Conservation (phyloP, 768 basidiomycete genomes). For the Calvatia gigantea region DNA sequence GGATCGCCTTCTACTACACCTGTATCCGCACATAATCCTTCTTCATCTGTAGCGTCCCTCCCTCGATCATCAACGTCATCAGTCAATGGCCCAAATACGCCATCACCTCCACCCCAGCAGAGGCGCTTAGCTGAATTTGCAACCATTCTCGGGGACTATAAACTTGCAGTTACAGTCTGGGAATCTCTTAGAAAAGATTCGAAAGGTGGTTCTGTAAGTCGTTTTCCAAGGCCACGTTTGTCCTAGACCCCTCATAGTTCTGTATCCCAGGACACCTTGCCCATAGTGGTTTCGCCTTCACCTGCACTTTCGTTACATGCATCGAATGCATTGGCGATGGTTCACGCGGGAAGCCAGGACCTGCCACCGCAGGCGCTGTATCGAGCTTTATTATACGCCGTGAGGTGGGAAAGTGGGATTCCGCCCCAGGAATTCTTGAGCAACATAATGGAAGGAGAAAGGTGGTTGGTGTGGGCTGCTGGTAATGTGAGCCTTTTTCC, state of each 20-base stretch:
- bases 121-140: slow-evolving; percentile 95
- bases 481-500: slow-evolving; percentile 57
- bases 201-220: slow-evolving; percentile 79
- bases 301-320: slow-evolving; percentile 58
- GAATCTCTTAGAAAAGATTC: slow-evolving; percentile 84
- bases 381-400: slow-evolving; percentile 63
- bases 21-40: slow-evolving; percentile 32
- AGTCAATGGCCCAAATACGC: slow-evolving; percentile 19
- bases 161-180: slow-evolving; percentile 80
- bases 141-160: slow-evolving; percentile 87
- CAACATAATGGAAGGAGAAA: slow-evolving; percentile 64
- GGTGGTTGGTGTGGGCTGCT: slow-evolving; percentile 86
- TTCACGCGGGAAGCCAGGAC: slow-evolving; percentile 44
- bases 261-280: slow-evolving; percentile 70
- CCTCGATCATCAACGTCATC: slow-evolving; percentile 33
- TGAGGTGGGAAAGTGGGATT: slow-evolving; percentile 77
- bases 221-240: not conserved
- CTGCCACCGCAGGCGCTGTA: slow-evolving; percentile 61
- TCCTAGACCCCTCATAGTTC: not conserved
- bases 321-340: slow-evolving; percentile 50
- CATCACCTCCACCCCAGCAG: slow-evolving; percentile 58
- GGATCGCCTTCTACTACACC: slow-evolving; percentile 56
- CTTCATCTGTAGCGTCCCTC: slow-evolving; percentile 40
- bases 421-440: slow-evolving; percentile 53
- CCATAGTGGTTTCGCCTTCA: slow-evolving; percentile 66